A percentile compares a stretch with the other conserved stretches of the same genome.
phyloP scores from a whole-genome alignment of 2,329 filamentous ascomycete genomes.

The Clonostachys solani region DNA sequence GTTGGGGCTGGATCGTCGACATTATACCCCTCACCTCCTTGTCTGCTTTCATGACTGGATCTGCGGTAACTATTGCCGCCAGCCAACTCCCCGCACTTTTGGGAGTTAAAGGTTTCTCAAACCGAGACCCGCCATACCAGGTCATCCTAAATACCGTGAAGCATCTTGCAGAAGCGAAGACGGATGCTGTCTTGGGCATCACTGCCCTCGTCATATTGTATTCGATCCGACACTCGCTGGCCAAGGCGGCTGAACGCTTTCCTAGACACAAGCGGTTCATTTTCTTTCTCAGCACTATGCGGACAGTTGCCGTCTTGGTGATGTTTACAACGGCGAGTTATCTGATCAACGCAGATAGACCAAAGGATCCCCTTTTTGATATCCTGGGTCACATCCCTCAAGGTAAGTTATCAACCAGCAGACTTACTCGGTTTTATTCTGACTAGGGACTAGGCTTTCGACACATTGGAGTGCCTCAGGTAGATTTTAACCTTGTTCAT shows the following conservation, averaged over 20 bases:
- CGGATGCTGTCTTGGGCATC: slow-evolving; percentile 89
- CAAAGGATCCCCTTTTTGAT: slow-evolving; percentile 61
- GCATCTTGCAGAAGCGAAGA: slow-evolving; percentile 56
- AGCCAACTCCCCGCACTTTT: slow-evolving; percentile 82
- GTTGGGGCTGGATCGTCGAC: slow-evolving; percentile 87
- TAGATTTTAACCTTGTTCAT: slow-evolving; percentile 63
- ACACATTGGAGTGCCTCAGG: slow-evolving; percentile 66
- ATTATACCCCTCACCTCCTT: slow-evolving; percentile 88
- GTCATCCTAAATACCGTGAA: slow-evolving; percentile 83
- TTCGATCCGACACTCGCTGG: slow-evolving; percentile 63
- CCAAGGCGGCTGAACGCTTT: slow-evolving; percentile 60
- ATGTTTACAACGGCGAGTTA: slow-evolving; percentile 91
- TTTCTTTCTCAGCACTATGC: slow-evolving; percentile 89
- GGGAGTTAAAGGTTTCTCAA: slow-evolving; percentile 73
- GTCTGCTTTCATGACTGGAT: slow-evolving; percentile 95
- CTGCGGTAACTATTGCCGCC: slow-evolving; percentile 80
- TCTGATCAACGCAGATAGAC: slow-evolving; percentile 69
- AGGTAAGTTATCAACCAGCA: slow-evolving; percentile 26
- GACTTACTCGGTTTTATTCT: neutral
- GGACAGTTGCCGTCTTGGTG: slow-evolving; percentile 87
- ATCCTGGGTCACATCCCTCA: slow-evolving; percentile 76
- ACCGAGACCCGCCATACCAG: slow-evolving; percentile 71
- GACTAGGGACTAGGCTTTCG: slow-evolving; percentile 60
- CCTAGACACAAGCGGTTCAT: slow-evolving; percentile 68
- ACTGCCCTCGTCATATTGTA: slow-evolving; percentile 78